Conservation (phyloP, 495 filamentous ascomycete genomes). For the Terfezia boudieri region DNA sequence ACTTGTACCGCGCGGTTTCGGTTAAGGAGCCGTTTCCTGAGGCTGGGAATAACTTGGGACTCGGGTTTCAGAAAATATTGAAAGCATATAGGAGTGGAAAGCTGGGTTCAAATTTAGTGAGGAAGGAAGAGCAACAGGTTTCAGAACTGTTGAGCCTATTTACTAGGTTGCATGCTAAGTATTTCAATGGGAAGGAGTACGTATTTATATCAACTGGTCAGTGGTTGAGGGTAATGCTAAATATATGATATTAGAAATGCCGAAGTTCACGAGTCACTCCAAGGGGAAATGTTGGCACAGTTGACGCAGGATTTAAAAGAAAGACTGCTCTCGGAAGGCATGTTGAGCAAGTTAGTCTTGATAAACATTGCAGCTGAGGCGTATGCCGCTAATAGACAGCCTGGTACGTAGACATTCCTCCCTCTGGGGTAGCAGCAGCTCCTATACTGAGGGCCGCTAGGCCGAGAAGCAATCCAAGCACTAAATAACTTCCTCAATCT, state of each 20-base stretch:
- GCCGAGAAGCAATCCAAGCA: not conserved
- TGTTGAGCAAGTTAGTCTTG: slow-evolving; percentile 56
- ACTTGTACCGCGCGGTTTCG: slow-evolving; percentile 64
- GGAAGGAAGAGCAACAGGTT: slow-evolving; percentile 21
- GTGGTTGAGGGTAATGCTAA: slow-evolving; percentile 17
- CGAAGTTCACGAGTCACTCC: slow-evolving; percentile 42
- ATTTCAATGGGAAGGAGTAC: slow-evolving; percentile 43
- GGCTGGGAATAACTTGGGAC: slow-evolving; percentile 51
- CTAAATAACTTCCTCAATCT: slow-evolving; percentile 42
- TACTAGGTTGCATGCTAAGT: slow-evolving; percentile 65
- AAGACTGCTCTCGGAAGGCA: slow-evolving; percentile 34
- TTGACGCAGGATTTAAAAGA: slow-evolving; percentile 52
- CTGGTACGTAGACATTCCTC: not conserved
- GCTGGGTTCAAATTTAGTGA: slow-evolving; percentile 27
- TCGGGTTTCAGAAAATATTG: slow-evolving; percentile 54
- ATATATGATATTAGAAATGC: slow-evolving; percentile 30
- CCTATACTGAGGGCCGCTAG: not conserved
- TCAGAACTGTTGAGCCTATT: slow-evolving; percentile 43
- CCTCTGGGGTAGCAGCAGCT: no score
- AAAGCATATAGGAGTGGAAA: slow-evolving; percentile 37
- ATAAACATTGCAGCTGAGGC: slow-evolving; percentile 71
- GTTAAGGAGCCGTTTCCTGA: slow-evolving; percentile 48
- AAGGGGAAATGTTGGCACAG: slow-evolving; percentile 63
- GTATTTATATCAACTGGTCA: not conserved
- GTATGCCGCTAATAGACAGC: slow-evolving; percentile 33